These are phyloP conservation scores for Leavenworthia alabamica DNA, from an alignment of 345 rosid species.

Conservation along the genomic window DNA sequence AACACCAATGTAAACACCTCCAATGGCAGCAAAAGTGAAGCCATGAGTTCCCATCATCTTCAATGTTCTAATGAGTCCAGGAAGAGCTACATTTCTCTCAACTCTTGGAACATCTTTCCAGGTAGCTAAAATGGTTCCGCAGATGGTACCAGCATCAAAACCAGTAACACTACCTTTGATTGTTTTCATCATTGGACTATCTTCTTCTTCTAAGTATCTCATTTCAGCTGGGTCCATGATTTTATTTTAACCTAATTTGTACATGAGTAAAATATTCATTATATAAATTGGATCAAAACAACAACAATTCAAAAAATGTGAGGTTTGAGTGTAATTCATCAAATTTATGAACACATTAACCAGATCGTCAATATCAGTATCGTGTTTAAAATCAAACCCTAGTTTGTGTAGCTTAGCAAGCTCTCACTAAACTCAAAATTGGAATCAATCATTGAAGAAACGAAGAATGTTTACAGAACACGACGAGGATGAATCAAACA, in stretches of 20 bases:
- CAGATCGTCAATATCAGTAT: constrained; percentile 14
- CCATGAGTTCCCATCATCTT: constrained; percentile 98
- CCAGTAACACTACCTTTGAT: constrained; percentile 80
- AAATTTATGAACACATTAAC: not conserved
- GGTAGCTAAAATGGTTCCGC: constrained; percentile 79
- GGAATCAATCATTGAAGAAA: not conserved
- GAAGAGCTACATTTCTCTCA: constrained; percentile 90
- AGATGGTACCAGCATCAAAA: constrained; percentile 70
- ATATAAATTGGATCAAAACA: too few species aligned
- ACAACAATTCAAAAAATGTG: not conserved
- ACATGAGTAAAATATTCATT: too few species aligned
- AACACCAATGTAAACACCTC: constrained; percentile 96
- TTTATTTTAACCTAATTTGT: constrained; percentile 12
- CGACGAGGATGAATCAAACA: not conserved
- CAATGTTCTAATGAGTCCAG: constrained; percentile 77
- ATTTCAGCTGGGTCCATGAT: constrained; percentile 73
- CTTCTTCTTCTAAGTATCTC: constrained; percentile 82
- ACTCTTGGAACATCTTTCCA: constrained; percentile 98
- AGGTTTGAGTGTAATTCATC: not conserved
- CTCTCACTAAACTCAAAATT: not conserved
- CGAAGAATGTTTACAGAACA: not conserved
- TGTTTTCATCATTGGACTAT: constrained; percentile 66
- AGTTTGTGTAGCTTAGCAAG: not conserved
- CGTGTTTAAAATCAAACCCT: constrained; percentile 28
- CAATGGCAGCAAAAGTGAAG: constrained; percentile 86